Evolutionary conservation across 495 filamentous ascomycete species (phyloP).

Genomic region (Neurospora terricola): DNA sequence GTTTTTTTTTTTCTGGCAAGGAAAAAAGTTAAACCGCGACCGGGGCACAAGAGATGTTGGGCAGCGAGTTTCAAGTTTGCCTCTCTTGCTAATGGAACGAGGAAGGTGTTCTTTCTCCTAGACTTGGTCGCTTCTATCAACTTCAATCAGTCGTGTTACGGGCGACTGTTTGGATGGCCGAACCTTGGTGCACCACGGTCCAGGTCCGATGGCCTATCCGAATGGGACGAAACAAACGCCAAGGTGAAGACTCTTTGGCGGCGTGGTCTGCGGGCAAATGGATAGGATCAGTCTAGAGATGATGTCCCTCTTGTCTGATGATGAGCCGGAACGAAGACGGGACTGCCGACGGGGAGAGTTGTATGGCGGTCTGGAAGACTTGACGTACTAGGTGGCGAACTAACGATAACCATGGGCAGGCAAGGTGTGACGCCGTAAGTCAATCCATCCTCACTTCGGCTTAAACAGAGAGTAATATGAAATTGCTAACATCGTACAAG

Average conservation of each 20-base stretch:
- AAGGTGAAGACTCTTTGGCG: not conserved
- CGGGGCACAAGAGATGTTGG: not conserved
- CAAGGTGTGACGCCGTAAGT: not conserved
- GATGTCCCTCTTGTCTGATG: not conserved
- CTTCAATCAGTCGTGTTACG: not conserved
- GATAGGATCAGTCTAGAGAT: not conserved
- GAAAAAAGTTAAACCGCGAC: not conserved
- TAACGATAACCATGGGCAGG: not conserved
- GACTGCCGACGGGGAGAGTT: not conserved
- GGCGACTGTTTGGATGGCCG: not conserved
- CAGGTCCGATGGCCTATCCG: not conserved
- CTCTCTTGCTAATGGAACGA: not conserved
- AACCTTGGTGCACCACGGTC: not conserved
- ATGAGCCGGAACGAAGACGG: not conserved
- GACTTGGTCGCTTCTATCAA: not conserved
- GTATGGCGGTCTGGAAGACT: not conserved
- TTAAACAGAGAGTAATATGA: not conserved
- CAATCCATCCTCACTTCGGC: not conserved
- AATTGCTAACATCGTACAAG: not conserved
- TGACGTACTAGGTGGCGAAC: not conserved
- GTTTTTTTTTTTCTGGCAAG: not conserved
- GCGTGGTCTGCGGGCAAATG: not conserved
- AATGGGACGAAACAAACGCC: not conserved
- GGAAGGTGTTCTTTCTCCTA: not conserved
- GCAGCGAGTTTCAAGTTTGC: not conserved